Base-by-base conservation (phyloP, 768 basidiomycete species). In the Suillus placidus region DNA sequence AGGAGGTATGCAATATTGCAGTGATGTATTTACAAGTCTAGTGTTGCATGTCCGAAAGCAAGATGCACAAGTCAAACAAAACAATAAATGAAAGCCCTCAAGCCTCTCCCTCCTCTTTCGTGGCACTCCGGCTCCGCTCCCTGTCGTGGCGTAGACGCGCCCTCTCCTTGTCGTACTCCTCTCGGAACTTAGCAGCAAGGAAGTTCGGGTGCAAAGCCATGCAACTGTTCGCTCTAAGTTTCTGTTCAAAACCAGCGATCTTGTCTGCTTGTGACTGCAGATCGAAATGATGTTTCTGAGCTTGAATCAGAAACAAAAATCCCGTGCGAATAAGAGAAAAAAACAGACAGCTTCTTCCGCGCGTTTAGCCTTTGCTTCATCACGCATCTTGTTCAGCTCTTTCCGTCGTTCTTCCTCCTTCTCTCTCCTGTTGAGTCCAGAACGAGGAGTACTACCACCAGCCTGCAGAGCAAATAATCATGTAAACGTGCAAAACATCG, bases 381-480 rank as follows among this genome's bases (percentile, higher is more conserved):
- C 88, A 63, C 88, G 83, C 87, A 90, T 85, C 71, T 80, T 85
- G 71, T 88, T 82, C 70, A 92, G 70, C 64, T 93, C 89, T 69
- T 83, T 88, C 64, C 85, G 81, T 57, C 89, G 81, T 71, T 91
- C 89, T 68, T 91, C 90, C n/a, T 90, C 86, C 52, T 81, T 82
- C 65, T 76, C 67, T 62, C 62, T 63, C 55, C 84, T 72, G 61
- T 78, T 85, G 64, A 82, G 70, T 26, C 83, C 83, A 35, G 84
- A 82, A 18, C 75, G 79, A 12, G 84, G 79, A 43, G 82, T 80
- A 64, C 68, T 81, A 60, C 80, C 82, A 20, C 80, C 80, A n/a
- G 80, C 68, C 83, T 85, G 45, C 23, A 54, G 34, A 43, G 42
- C 32, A 47, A 34, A 52, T 52, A 66, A 32, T 67, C 30, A 38